Conservation (phyloP, 2,329 filamentous ascomycete species). For the Exserohilum rostratum region DNA sequence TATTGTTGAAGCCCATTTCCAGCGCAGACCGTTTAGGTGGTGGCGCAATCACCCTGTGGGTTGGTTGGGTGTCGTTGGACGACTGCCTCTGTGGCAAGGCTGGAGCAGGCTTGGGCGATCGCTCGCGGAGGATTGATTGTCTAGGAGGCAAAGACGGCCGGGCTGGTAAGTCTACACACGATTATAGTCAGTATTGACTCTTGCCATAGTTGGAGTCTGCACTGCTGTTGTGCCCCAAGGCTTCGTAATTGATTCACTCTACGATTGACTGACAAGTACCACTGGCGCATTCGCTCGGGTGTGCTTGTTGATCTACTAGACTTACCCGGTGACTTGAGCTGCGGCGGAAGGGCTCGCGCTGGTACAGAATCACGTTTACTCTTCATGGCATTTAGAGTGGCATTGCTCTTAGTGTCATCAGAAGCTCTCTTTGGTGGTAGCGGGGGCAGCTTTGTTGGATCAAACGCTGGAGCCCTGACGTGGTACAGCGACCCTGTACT, state of each 20-base stretch:
- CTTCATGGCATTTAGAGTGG: slow-evolving; percentile 46
- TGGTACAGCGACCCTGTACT: slow-evolving; percentile 41
- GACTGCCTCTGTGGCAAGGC: slow-evolving; percentile 22
- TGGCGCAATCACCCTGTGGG: slow-evolving; percentile 30
- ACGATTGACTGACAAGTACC: neutral
- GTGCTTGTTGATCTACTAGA: neutral
- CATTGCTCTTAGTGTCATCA: slow-evolving; percentile 50
- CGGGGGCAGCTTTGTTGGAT: slow-evolving; percentile 60
- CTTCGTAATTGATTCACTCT: neutral
- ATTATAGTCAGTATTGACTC: neutral
- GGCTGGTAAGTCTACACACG: slow-evolving; percentile 20
- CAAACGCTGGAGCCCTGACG: slow-evolving; percentile 63
- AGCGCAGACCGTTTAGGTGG: slow-evolving; percentile 55
- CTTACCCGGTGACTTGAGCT: slow-evolving; percentile 35
- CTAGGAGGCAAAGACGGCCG: slow-evolving; percentile 30
- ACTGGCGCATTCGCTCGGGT: neutral
- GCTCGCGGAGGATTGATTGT: slow-evolving; percentile 17
- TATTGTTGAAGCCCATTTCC: slow-evolving; percentile 55
- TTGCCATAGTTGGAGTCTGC: neutral
- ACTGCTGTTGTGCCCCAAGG: neutral
- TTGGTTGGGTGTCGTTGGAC: slow-evolving; percentile 13
- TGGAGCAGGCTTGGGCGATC: slow-evolving; percentile 20
- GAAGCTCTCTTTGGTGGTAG: slow-evolving; percentile 58
- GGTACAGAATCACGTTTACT: slow-evolving; percentile 39
- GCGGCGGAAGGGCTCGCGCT: slow-evolving; percentile 34